phyloP scores from a whole-genome alignment of 768 basidiomycete species.

The Mycena belliarum region DNA sequence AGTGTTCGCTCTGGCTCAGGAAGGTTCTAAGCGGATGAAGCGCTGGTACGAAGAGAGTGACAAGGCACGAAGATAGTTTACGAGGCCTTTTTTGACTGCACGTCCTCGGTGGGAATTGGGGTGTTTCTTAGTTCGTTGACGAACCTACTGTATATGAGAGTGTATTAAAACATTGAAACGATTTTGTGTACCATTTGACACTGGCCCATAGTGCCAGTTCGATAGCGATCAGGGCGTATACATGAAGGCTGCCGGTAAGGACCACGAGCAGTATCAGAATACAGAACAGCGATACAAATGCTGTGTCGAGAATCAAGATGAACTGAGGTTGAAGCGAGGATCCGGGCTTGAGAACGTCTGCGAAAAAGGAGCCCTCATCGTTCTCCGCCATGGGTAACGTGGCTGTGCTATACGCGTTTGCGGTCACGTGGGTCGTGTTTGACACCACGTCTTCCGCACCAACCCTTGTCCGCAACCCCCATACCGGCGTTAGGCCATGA shows the following conservation, averaged over 20 bases:
- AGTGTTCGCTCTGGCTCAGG: constrained; percentile 89
- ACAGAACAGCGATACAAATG: constrained; percentile 57
- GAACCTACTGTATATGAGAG: constrained; percentile 49
- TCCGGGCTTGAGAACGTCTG: constrained; percentile 67
- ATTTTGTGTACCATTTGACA: constrained; percentile 71
- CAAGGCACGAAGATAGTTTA: constrained; percentile 47
- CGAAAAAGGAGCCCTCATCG: constrained; percentile 38
- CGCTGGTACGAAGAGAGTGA: constrained; percentile 82
- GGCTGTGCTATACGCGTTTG: constrained; percentile 1
- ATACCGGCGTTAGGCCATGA: constrained; percentile 36
- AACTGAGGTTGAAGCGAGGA: constrained; percentile 76
- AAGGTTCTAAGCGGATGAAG: constrained; percentile 75
- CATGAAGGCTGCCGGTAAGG: constrained; percentile 68
- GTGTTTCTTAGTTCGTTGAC: constrained; percentile 58
- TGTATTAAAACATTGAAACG: constrained; percentile 4
- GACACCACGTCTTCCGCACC: not conserved
- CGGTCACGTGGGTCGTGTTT: constrained; percentile 3
- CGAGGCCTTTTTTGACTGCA: constrained; percentile 32
- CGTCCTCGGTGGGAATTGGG: constrained; percentile 21
- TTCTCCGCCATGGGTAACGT: constrained; percentile 1
- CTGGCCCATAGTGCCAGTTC: constrained; percentile 74
- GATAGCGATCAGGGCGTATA: constrained; percentile 65
- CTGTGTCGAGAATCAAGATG: constrained; percentile 60
- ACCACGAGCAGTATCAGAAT: constrained; percentile 61
- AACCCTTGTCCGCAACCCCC: not conserved